These are phyloP conservation scores for Flaveria bidentis DNA, from an alignment of 129 eudicot species.

Conservation along the genomic window DNA sequence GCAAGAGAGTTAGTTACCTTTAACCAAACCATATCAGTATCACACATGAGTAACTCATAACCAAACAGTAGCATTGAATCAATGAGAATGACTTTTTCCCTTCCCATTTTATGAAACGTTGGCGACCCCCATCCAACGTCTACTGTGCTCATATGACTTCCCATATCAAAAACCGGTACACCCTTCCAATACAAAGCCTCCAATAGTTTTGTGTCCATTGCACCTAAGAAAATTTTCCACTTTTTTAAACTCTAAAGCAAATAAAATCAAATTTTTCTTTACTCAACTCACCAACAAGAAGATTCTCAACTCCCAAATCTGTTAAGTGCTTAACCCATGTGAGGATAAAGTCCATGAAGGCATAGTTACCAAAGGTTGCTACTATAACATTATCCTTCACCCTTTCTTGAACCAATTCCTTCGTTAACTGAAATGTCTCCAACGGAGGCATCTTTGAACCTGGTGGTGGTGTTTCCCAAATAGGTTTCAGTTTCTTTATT, in stretches of 20 bases:
- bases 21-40: constrained; percentile 98
- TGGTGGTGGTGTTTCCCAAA: constrained; percentile 65
- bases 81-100: constrained; percentile 86
- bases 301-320: constrained; percentile 81
- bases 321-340: constrained; percentile 97
- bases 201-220: constrained; percentile 92
- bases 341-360: constrained; percentile 95
- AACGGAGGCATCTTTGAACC: constrained; percentile 79
- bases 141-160: constrained; percentile 93
- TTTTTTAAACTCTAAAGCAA: not conserved
- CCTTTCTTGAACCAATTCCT: constrained; percentile 77
- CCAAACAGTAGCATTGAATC: constrained; percentile 88
- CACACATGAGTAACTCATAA: constrained; percentile 91
- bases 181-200: constrained; percentile 99
- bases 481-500: constrained; percentile 34
- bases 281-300: constrained; percentile 75
- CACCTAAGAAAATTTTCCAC: constrained; percentile 48
- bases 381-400: constrained; percentile 79
- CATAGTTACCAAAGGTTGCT: constrained; percentile 93
- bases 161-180: constrained; percentile 97
- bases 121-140: constrained; percentile 99
- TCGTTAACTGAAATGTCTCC: constrained; percentile 65
- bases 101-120: constrained; percentile 96
- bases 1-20: constrained; percentile 63
- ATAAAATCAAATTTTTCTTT: not conserved